Evolutionary conservation across 306 rosid species (phyloP), one percentile per base, ranked within the genome.

Genomic region (Rosa multiflora): DNA sequence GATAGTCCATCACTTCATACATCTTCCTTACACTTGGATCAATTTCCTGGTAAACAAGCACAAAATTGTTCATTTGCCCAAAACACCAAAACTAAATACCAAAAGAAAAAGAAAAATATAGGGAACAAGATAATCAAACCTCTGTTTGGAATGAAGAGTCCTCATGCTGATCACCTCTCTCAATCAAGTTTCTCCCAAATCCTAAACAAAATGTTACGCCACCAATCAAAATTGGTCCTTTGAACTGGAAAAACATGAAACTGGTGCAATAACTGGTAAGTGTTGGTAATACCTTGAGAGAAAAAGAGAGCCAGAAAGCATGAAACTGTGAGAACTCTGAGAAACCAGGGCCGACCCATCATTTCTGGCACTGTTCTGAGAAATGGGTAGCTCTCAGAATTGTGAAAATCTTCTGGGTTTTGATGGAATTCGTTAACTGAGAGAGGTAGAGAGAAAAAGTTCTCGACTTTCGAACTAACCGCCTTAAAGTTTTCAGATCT

Each of bases 341-440:
- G 83, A 81, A 92, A 86, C 82, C 81, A 78, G 18, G 88, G 77
- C 9, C 67, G 88, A 80, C 84, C 86, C 98, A 92, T 94, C 23
- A 72, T 68, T 48, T 43, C 59, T 14, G 46, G 56, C 75, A 48
- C 5, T 29, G 32, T 71, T 85, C 32, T 76, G 39, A n/a, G 80
- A 80, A 70, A 59, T 59, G 84, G 80, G 90, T 61, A 20, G 43
- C 35, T 37, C 79, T 76, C 81, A 59, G 75, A 85, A 32, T 46
- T 69, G 44, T 20, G 75, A 80, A 58, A 62, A 49, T 49, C 5
- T 51, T 53, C 49, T 52, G 23, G 53, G 70, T 63, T 61, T 66
- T 32, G 43, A 8, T 29, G 80, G 59, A 68, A 42, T 10, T 42
- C 5, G 20, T 13, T 10, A 67, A 18, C 70, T 6, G 70, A 35